phyloP scores from a whole-genome alignment of 2,329 filamentous ascomycete species.

The Fusarium camptoceras region DNA sequence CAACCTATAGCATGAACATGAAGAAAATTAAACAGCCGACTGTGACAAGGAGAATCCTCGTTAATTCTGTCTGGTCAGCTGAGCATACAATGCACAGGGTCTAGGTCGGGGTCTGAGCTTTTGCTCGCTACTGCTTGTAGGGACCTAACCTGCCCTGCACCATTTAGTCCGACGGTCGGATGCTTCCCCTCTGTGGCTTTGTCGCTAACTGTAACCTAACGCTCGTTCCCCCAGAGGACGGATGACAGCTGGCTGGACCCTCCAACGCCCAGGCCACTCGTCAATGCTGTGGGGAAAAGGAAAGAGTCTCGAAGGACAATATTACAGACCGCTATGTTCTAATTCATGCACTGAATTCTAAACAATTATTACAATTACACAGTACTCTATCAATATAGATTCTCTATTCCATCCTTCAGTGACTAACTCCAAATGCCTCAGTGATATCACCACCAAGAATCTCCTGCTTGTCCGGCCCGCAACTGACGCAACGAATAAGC shows the following conservation, averaged over 20 bases:
- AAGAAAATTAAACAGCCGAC: background rate
- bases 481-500: conserved; percentile 24
- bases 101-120: background rate
- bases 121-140: conserved; percentile 37
- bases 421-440: background rate
- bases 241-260: conserved; percentile 24
- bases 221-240: background rate
- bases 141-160: conserved; percentile 13
- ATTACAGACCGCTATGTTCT: conserved; percentile 12
- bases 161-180: conserved; percentile 10
- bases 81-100: conserved; percentile 13
- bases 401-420: background rate
- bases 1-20: conserved; percentile 16
- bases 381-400: background rate
- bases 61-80: conserved; percentile 30
- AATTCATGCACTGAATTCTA: background rate
- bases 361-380: background rate
- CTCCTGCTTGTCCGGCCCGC: background rate
- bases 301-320: background rate
- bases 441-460: conserved; percentile 3
- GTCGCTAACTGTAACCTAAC: conserved; percentile 8
- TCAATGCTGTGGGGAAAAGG: conserved; percentile 2
- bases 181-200: conserved; percentile 7
- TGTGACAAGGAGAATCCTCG: conserved; percentile 19
- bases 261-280: conserved; percentile 14